Base-by-base conservation (phyloP, 2,329 filamentous ascomycete species). In the Lojkania enalia region DNA sequence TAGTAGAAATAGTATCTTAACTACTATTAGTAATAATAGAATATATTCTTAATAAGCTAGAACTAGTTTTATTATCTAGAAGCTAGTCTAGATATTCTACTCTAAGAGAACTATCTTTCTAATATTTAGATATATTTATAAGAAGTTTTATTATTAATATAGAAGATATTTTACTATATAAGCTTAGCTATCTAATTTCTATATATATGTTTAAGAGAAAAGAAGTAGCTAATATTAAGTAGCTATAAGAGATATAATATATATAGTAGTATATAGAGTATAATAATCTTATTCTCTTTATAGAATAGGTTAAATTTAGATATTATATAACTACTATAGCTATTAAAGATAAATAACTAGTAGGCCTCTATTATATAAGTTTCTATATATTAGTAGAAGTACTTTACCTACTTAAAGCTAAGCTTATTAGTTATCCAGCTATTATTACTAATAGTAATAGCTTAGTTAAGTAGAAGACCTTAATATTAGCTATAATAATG, bases 1-100 rank as follows among this genome's bases (percentile, higher is more conserved):
- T n/a, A n/a, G 47, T 37, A 23, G 47, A 47, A 44, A 42, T 27
- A 27, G 7, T n/a, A n/a, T 27, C 23, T n/a, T 27, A n/a, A 27
- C 23, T 7, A 27, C n/a, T 7, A n/a, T 7, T 7, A 27, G 23
- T 7, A 7, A 7, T 27, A n/a, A 7, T n/a, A 27, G n/a, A 27
- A 27, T n/a, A n/a, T 7, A n/a, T n/a, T 27, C 23, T 27, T 7
- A n/a, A 27, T n/a, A n/a, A 7, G n/a, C n/a, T 27, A 27, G 23
- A n/a, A 27, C n/a, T n/a, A 27, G 23, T 27, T n/a, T n/a, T 7
- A n/a, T n/a, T 27, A n/a, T n/a, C n/a, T 27, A n/a, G n/a, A 27
- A 27, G 7, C 23, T n/a, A 7, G n/a, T 7, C n/a, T n/a, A 7
- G n/a, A 27, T 27, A n/a, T 27, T 27, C 23, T 27, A n/a, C 23